Conservation (phyloP, 768 basidiomycete genomes). For the Pisolithus marmoratus region DNA sequence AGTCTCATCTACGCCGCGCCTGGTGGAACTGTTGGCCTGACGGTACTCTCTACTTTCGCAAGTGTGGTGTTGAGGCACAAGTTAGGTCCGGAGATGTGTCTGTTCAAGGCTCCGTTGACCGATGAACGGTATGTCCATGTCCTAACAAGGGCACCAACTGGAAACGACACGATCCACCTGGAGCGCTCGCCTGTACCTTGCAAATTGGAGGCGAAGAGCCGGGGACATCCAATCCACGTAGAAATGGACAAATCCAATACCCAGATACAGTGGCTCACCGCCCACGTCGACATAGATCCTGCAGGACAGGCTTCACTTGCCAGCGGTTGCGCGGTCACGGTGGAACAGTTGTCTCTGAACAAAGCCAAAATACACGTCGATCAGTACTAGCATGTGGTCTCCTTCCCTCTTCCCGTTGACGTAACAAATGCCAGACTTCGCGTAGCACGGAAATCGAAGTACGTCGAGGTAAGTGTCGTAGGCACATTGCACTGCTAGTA, state of each 20-base stretch:
- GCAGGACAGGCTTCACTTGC: conserved; percentile 11
- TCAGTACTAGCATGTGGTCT: conserved; percentile 21
- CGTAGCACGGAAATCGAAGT: conserved; percentile 50
- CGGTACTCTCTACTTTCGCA: conserved; percentile 11
- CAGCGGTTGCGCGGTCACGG: conserved; percentile 14
- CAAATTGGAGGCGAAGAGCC: conserved; percentile 7
- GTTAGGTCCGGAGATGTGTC: not conserved
- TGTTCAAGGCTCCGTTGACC: conserved; percentile 18
- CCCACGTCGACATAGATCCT: conserved; percentile 19
- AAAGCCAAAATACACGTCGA: conserved; percentile 8
- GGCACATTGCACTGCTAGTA: not conserved
- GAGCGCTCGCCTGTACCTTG: not conserved
- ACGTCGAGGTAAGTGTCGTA: conserved; percentile 29
- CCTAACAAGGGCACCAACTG: conserved; percentile 15
- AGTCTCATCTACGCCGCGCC: conserved; percentile 10
- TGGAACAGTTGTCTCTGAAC: conserved; percentile 7
- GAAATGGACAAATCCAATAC: conserved; percentile 12
- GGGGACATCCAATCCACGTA: conserved; percentile 9
- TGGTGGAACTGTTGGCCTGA: conserved; percentile 13
- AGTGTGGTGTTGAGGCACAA: not conserved
- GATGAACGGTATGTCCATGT: conserved; percentile 17
- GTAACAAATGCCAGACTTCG: conserved; percentile 33
- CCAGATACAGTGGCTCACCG: conserved; percentile 13
- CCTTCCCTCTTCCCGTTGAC: conserved; percentile 42
- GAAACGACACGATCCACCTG: not conserved